Evolutionary conservation across 495 filamentous ascomycete genomes (phyloP).

Genomic region (Trichoderma asperelloides): DNA sequence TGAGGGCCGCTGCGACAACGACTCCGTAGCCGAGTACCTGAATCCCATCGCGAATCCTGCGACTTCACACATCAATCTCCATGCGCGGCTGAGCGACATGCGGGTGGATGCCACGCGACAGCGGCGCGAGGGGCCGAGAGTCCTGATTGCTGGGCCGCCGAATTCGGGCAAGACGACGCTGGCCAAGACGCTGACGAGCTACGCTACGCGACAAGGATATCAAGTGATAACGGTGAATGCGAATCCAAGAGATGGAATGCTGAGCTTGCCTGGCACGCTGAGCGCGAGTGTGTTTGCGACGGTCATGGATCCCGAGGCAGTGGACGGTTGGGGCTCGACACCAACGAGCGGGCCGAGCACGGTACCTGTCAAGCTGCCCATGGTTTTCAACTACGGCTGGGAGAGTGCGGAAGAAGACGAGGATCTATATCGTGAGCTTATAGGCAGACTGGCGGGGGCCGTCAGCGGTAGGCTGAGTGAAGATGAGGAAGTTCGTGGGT

Average conservation of each 20-base stretch:
- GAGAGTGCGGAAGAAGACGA: constrained; percentile 65
- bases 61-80: constrained; percentile 73
- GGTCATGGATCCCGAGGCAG: constrained; percentile 66
- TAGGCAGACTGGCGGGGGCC: constrained; percentile 70
- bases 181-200: constrained; percentile 69
- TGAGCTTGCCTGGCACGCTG: constrained; percentile 76
- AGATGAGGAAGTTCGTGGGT: constrained; percentile 56
- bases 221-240: constrained; percentile 81
- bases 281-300: constrained; percentile 75
- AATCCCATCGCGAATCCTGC: constrained; percentile 85
- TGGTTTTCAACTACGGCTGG: constrained; percentile 85
- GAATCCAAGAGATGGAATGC: constrained; percentile 77
- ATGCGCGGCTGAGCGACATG: constrained; percentile 69
- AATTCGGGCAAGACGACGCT: constrained; percentile 81
- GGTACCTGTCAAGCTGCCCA: constrained; percentile 80
- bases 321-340: constrained; percentile 79
- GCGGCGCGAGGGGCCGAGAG: constrained; percentile 55
- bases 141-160: constrained; percentile 74
- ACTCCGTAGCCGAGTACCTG: constrained; percentile 39
- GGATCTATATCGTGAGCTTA: constrained; percentile 60
- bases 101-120: constrained; percentile 48
- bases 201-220: constrained; percentile 65
- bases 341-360: constrained; percentile 83
- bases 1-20: constrained; percentile 41
- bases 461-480: constrained; percentile 71